phyloP scores from a whole-genome alignment of 768 basidiomycete species.

The Sistotremastrum suecicum region DNA sequence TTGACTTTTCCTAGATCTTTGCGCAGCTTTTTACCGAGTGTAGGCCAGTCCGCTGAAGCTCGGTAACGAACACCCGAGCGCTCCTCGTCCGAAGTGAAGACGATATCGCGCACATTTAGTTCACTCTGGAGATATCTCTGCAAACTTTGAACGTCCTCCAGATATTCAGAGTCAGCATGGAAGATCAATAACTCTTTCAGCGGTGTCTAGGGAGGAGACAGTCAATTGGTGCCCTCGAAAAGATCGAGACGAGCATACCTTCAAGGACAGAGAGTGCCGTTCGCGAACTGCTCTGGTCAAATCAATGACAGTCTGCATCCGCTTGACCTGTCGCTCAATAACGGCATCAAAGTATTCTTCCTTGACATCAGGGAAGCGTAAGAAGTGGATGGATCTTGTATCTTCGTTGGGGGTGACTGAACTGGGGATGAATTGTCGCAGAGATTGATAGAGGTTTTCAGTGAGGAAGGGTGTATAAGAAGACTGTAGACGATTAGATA shows the following conservation, averaged over 20 bases:
- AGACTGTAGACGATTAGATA: constrained; percentile 35
- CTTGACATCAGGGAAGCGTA: constrained; percentile 85
- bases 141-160: constrained; percentile 73
- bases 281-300: constrained; percentile 82
- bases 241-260: constrained; percentile 36
- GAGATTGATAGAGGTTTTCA: constrained; percentile 88
- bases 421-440: constrained; percentile 73
- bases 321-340: constrained; percentile 87
- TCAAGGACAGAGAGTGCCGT: constrained; percentile 71
- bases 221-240: background rate
- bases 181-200: constrained; percentile 86
- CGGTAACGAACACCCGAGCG: constrained; percentile 81
- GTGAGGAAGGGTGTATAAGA: constrained; percentile 98
- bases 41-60: constrained; percentile 89
- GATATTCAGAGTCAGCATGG: constrained; percentile 75
- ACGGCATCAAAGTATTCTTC: constrained; percentile 88
- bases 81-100: constrained; percentile 81
- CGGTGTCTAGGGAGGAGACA: constrained; percentile 46
- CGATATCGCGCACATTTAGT: constrained; percentile 83
- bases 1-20: constrained; percentile 85
- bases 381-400: constrained; percentile 87
- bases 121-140: constrained; percentile 87
- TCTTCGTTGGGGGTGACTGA: constrained; percentile 52
- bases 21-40: constrained; percentile 84
- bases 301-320: constrained; percentile 93